A percentile compares a stretch with the other conserved stretches of the same genome.
These are phyloP conservation scores for Periconia sp. DNA, from an alignment of 2,329 filamentous ascomycete genomes.

Conservation along the genomic window DNA sequence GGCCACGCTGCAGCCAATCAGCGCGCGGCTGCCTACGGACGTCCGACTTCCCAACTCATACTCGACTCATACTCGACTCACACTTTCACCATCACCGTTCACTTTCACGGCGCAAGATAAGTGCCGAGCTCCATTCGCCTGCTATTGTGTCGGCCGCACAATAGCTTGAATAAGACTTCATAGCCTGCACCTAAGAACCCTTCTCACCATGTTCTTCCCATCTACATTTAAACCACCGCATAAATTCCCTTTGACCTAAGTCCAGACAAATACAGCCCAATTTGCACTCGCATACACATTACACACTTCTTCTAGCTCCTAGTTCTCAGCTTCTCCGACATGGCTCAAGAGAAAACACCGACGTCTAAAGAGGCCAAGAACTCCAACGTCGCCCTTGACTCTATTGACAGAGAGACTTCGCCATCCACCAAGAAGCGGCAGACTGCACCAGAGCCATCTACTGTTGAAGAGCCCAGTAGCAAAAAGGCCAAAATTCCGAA, in stretches of 20 bases:
- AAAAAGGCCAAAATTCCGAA: conserved; percentile 25
- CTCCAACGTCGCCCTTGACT: background rate
- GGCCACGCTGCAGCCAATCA: conserved; percentile 27
- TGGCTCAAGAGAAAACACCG: too few relatives aligned
- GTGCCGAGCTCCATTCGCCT: conserved; percentile 3
- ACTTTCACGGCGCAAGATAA: background rate
- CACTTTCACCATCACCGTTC: conserved; percentile 12
- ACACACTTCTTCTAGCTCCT: background rate
- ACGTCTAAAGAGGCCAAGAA: too few relatives aligned
- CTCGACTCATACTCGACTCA: too few relatives aligned
- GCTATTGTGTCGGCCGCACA: conserved; percentile 15
- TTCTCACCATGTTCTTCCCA: conserved; percentile 22
- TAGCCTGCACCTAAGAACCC: background rate
- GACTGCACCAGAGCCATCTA: conserved; percentile 10
- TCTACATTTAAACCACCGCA: conserved; percentile 14
- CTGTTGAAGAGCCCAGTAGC: conserved; percentile 13
- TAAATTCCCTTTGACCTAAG: conserved; percentile 21
- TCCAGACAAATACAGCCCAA: background rate
- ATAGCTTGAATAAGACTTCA: conserved; percentile 9
- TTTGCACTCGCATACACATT: background rate
- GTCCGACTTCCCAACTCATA: too few relatives aligned
- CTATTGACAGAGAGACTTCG: conserved; percentile 1
- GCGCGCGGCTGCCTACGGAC: conserved; percentile 7
- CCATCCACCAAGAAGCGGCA: conserved; percentile 24
- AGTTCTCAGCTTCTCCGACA: background rate